A percentile compares a stretch with the other conserved stretches of the same genome.
Evolutionary conservation across 2,329 filamentous ascomycete genomes (phyloP).

Genomic region (Trichocomaceae sp.): DNA sequence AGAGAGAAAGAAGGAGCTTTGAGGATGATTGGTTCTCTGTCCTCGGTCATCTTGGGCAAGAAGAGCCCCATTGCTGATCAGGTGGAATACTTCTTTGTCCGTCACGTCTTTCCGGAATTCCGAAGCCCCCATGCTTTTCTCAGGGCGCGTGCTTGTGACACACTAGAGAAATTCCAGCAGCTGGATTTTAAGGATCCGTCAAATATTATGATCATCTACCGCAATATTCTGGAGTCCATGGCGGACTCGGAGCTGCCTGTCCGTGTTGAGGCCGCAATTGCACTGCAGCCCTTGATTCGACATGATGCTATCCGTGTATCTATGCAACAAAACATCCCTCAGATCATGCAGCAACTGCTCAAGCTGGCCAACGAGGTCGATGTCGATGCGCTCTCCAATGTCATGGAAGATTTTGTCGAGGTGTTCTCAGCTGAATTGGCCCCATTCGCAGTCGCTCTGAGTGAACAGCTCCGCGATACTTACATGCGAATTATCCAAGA

Average conservation of each 20-base stretch:
- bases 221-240: slow-evolving; percentile 95
- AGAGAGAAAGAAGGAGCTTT: slow-evolving; percentile 93
- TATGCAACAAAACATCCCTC: slow-evolving; percentile 97
- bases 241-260: slow-evolving; percentile 89
- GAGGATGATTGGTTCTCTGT: slow-evolving; percentile 92
- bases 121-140: slow-evolving; percentile 86
- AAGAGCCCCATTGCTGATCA: slow-evolving; percentile 97
- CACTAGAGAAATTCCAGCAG: slow-evolving; percentile 95
- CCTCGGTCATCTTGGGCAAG: slow-evolving; percentile 90
- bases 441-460: slow-evolving; percentile 91
- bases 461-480: slow-evolving; percentile 91
- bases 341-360: slow-evolving; percentile 97
- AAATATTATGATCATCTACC: slow-evolving; percentile 93
- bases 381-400: slow-evolving; percentile 92
- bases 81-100: slow-evolving; percentile 96
- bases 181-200: slow-evolving; percentile 94
- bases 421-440: slow-evolving; percentile 96
- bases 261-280: slow-evolving; percentile 85
- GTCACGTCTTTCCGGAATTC: slow-evolving; percentile 98
- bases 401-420: slow-evolving; percentile 99
- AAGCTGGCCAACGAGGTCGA: slow-evolving; percentile 98
- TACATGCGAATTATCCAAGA: slow-evolving; percentile 91
- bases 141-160: slow-evolving; percentile 90
- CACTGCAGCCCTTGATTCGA: slow-evolving; percentile 88
- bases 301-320: slow-evolving; percentile 89